Conservation (phyloP, 2,329 filamentous ascomycete genomes). For the Chrysosphaeria jannelii region DNA sequence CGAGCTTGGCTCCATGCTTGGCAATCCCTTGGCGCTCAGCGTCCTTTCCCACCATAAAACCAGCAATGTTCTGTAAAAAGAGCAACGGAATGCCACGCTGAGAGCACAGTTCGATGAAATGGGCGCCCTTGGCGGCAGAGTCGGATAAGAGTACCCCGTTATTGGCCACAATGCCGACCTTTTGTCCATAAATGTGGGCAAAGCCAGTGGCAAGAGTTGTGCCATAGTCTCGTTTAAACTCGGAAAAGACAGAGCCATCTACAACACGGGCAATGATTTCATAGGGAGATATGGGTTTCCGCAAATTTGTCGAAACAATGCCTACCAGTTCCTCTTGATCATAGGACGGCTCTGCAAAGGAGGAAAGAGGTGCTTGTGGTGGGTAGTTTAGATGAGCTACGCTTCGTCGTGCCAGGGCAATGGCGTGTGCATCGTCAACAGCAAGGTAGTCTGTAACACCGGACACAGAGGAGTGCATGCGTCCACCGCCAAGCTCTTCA, state of each 20-base stretch:
- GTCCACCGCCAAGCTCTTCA: constrained; percentile 73
- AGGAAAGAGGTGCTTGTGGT: constrained; percentile 7
- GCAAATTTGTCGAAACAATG: constrained; percentile 71
- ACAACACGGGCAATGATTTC: constrained; percentile 84
- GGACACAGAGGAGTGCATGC: constrained; percentile 67
- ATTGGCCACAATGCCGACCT: constrained; percentile 80
- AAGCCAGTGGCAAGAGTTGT: constrained; percentile 78
- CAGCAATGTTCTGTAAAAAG: constrained; percentile 88
- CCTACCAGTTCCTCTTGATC: constrained; percentile 53
- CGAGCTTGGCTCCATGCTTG: constrained; percentile 91
- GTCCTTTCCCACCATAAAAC: constrained; percentile 91
- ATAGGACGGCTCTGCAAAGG: constrained; percentile 50
- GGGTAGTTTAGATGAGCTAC: constrained; percentile 68
- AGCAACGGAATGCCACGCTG: constrained; percentile 72
- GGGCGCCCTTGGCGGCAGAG: constrained; percentile 71
- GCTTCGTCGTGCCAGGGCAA: constrained; percentile 58
- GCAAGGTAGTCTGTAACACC: constrained; percentile 90
- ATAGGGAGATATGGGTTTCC: constrained; percentile 57
- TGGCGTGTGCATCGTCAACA: constrained; percentile 74
- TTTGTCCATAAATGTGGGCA: constrained; percentile 65
- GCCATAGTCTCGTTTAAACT: constrained; percentile 86
- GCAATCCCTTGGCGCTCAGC: constrained; percentile 87
- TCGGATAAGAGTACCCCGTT: constrained; percentile 85
- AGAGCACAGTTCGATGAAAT: constrained; percentile 85
- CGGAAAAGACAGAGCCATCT: constrained; percentile 65